Evolutionary conservation across 2,329 filamentous ascomycete genomes (phyloP), one percentile per base, ranked within the genome.

Genomic region (Emericellopsis cladophorae): DNA sequence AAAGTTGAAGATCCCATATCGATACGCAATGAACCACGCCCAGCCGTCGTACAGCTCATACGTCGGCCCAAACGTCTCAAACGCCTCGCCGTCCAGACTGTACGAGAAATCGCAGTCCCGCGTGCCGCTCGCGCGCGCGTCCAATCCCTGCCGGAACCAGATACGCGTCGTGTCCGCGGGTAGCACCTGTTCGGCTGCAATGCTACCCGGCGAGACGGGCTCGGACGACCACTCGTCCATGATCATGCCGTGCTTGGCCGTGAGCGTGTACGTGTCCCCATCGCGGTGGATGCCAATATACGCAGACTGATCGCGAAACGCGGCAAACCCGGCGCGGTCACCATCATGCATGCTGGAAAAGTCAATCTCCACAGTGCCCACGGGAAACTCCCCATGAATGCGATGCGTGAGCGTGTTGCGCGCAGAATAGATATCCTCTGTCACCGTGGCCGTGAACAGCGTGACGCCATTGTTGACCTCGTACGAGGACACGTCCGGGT

Each of bases 241-340:
- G 4, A 51, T 57, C 36, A 71, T 51, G 16, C 58, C 57, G 35
- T 64, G 58, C 7, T 60, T 54, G 2, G 65, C 49, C 4, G 55
- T 47, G 1, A 66, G 44, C 6, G 48, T 52, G 37, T 57, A 51
- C 2, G 41, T 44, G 32, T 48, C 45, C 1, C 54, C 58, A 11
- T 57, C 54, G 37, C 64, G 63, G 43, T 62, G 50, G 9, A 78
- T 52, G 2, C 68, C 72, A 24, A 79, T 69, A 50, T 67, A 77
- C 0, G 69, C 70, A 1, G 62, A 64, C 11, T 60, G 56, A 46
- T 78, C 70, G 1, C 74, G 65, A 54, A 79, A 72, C 5, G 69
- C 55, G 0, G 69, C 65, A 0, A 74, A 58, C 1, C 74, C 74
- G 0, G 66, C 60, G 11, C 64, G 59, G 44, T 78, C 74, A 3